These are phyloP conservation scores for Sutorius australiensis DNA, from an alignment of 768 basidiomycete genomes.

Conservation along the genomic window DNA sequence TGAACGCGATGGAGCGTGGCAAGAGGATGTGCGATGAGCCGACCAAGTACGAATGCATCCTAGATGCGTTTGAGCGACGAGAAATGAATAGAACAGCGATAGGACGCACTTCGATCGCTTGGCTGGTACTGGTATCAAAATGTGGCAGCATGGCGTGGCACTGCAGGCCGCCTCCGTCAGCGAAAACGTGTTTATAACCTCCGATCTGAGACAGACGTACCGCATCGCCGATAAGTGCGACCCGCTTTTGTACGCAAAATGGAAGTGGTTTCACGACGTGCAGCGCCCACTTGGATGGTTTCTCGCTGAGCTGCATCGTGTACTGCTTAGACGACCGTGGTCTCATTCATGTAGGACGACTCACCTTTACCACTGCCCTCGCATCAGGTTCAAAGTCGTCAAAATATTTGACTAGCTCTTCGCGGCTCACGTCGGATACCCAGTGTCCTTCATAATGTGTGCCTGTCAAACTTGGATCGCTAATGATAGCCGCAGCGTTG, in stretches of 20 bases:
- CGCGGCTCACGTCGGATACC: constrained; percentile 27
- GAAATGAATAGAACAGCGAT: background rate
- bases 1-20: constrained; percentile 3
- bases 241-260: constrained; percentile 35
- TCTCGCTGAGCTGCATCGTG: constrained; percentile 31
- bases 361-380: constrained; percentile 27
- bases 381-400: constrained; percentile 38
- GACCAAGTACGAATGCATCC: constrained; percentile 21
- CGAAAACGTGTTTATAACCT: too few relatives aligned
- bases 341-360: background rate
- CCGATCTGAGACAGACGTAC: constrained; percentile 20
- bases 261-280: constrained; percentile 41
- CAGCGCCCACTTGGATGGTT: constrained; percentile 43
- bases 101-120: constrained; percentile 23
- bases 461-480: constrained; percentile 28
- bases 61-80: background rate
- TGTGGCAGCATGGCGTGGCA: constrained; percentile 27
- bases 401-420: constrained; percentile 33
- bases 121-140: constrained; percentile 23
- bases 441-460: constrained; percentile 32
- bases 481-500: constrained; percentile 34
- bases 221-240: constrained; percentile 51
- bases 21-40: constrained; percentile 18
- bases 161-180: background rate
- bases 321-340: background rate